Conservation (phyloP, 129 eudicot species). For the Arctium lappa region DNA sequence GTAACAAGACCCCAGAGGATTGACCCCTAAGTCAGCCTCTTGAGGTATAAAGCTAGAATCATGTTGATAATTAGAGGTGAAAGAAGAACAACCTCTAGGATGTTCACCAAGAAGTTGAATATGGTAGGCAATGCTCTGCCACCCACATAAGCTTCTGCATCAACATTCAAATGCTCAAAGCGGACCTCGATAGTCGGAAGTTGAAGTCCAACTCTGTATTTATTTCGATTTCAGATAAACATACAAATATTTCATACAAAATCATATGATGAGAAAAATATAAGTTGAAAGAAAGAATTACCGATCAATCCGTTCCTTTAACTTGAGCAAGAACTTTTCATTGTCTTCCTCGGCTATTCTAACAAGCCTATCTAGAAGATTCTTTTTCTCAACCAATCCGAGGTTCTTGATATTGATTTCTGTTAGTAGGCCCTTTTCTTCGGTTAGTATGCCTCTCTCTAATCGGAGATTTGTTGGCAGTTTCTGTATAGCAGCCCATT, state of each 20-base stretch:
- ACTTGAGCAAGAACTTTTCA: conserved; percentile 73
- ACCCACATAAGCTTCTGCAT: conserved; percentile 59
- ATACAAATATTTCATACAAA: neutral
- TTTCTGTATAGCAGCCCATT: conserved; percentile 83
- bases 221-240: neutral
- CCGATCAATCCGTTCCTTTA: conserved; percentile 68
- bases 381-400: conserved; percentile 41
- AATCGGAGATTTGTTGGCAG: conserved; percentile 66
- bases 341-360: conserved; percentile 71
- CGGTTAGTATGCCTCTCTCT: conserved; percentile 52
- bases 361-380: conserved; percentile 66
- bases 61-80: neutral
- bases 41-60: too few relatives aligned
- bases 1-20: neutral
- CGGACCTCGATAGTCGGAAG: conserved; percentile 65
- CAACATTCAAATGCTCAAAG: conserved; percentile 61
- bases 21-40: neutral
- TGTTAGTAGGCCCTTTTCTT: conserved; percentile 30
- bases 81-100: conserved; percentile 42
- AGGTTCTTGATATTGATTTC: conserved; percentile 65
- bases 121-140: conserved; percentile 64
- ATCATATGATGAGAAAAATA: neutral
- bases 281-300: conserved; percentile 6
- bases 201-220: conserved; percentile 56
- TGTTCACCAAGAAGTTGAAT: conserved; percentile 47